phyloP scores from a whole-genome alignment of 179 eudicot genomes.

The Amaranthus tricolor region DNA sequence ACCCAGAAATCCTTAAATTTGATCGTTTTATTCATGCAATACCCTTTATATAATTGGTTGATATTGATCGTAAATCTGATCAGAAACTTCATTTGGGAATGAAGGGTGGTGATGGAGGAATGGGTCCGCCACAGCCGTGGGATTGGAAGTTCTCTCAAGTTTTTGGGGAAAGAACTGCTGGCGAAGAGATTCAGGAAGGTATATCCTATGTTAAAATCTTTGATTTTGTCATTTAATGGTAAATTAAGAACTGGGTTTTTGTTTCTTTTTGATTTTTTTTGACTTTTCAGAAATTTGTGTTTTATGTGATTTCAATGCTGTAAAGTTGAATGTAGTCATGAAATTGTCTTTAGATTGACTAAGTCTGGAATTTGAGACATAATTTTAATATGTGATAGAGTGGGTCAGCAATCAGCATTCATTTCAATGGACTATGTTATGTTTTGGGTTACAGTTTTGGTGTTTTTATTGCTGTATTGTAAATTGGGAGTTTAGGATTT shows the following conservation, averaged over 20 bases:
- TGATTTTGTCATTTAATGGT: background rate
- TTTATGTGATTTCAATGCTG: slow-evolving; percentile 6
- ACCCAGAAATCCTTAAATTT: background rate
- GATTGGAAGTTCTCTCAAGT: slow-evolving; percentile 86
- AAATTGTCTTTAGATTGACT: slow-evolving; percentile 5
- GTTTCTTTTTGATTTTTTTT: background rate
- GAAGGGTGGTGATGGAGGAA: slow-evolving; percentile 42
- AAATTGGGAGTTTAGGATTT: background rate
- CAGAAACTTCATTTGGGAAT: slow-evolving; percentile 18
- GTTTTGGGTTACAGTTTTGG: slow-evolving; percentile 7
- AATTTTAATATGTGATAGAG: background rate
- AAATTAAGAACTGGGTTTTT: background rate
- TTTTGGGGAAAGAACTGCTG: slow-evolving; percentile 70
- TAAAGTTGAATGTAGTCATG: slow-evolving; percentile 12
- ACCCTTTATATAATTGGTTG: slow-evolving; percentile 25
- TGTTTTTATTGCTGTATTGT: background rate
- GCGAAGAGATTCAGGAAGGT: slow-evolving; percentile 83
- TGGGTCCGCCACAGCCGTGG: slow-evolving; percentile 36
- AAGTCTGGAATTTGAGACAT: slow-evolving; percentile 5
- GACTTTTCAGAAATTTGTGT: slow-evolving; percentile 9
- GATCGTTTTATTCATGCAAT: slow-evolving; percentile 20
- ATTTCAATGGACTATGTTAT: background rate
- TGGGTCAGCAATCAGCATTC: background rate
- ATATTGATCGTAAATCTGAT: slow-evolving; percentile 23
- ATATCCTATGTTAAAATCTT: slow-evolving; percentile 19